A percentile compares a stretch with the other conserved stretches of the same genome.
Conservation (phyloP, 371 early-diverging fungal genomes). For the Batkoa obscura region DNA sequence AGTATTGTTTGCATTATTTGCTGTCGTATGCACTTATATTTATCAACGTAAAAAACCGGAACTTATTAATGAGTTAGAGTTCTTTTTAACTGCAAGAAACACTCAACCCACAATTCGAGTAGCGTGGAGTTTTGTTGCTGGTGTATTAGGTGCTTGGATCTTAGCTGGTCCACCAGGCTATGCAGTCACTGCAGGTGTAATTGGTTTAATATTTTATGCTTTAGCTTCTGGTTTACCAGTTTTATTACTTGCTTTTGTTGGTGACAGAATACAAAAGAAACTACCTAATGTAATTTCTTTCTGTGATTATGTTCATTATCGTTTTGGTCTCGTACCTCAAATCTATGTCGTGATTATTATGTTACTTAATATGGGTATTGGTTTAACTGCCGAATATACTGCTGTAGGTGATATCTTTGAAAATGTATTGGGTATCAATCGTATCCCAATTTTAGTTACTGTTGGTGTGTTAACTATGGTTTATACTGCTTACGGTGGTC, state of each 20-base stretch:
- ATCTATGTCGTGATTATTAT: constrained; percentile 21
- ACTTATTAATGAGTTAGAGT: background rate
- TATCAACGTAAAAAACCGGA: background rate
- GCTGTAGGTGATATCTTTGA: constrained; percentile 28
- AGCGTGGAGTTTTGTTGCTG: constrained; percentile 13
- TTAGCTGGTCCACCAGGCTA: constrained; percentile 15
- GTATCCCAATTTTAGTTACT: constrained; percentile 22
- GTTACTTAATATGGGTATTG: constrained; percentile 24
- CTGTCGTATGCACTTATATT: background rate
- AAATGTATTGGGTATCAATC: constrained; percentile 18
- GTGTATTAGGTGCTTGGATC: constrained; percentile 19
- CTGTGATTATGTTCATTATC: constrained; percentile 22
- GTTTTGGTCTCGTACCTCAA: constrained; percentile 19
- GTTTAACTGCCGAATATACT: constrained; percentile 25
- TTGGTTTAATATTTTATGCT: constrained; percentile 28
- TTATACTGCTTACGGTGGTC: constrained; percentile 35
- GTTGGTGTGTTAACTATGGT: constrained; percentile 27
- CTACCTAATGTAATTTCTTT: constrained; percentile 23
- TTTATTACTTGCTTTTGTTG: constrained; percentile 24
- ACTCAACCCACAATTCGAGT: constrained; percentile 12
- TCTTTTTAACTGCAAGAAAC: constrained; percentile 13
- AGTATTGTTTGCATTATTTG: constrained; percentile 1
- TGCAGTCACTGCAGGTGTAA: constrained; percentile 21
- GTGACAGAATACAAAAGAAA: constrained; percentile 19
- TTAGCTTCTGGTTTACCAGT: constrained; percentile 29